A percentile compares a stretch with the other conserved stretches of the same genome.
phyloP scores from a whole-genome alignment of 768 basidiomycete species.

The Hysterangium stoloniferum region DNA sequence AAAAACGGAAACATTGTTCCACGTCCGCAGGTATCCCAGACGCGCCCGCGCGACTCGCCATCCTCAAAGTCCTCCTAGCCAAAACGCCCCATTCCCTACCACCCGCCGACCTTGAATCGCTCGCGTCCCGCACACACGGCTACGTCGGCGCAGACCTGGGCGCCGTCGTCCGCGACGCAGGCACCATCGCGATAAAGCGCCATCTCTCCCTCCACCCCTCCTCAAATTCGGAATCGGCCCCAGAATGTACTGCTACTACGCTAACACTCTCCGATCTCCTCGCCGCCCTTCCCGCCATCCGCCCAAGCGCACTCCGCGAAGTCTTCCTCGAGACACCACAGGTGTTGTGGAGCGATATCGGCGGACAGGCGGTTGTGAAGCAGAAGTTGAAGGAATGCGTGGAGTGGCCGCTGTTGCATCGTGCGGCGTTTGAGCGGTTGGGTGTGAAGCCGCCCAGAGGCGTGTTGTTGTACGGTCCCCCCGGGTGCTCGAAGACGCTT shows the following conservation, averaged over 20 bases:
- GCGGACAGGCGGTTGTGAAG: slow-evolving; percentile 76
- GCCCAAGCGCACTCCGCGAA: slow-evolving; percentile 92
- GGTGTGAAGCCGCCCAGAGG: slow-evolving; percentile 88
- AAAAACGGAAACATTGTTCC: slow-evolving; percentile 4
- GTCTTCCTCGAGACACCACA: slow-evolving; percentile 82
- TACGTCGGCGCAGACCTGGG: slow-evolving; percentile 96
- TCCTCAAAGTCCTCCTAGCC: slow-evolving; percentile 75
- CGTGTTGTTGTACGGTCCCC: slow-evolving; percentile 88
- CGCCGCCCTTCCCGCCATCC: slow-evolving; percentile 64
- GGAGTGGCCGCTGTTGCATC: slow-evolving; percentile 91
- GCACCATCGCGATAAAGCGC: slow-evolving; percentile 84
- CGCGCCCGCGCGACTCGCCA: slow-evolving; percentile 73
- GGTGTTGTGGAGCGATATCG: slow-evolving; percentile 81
- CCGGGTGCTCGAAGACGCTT: slow-evolving; percentile 96
- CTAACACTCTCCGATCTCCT: slow-evolving; percentile 58
- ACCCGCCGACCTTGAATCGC: slow-evolving; percentile 45
- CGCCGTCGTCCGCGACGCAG: slow-evolving; percentile 88
- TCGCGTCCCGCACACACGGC: slow-evolving; percentile 82
- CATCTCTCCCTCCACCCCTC: slow-evolving; percentile 45
- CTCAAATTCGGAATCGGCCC: slow-evolving; percentile 14
- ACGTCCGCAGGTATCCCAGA: slow-evolving; percentile 86
- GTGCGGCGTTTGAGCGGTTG: slow-evolving; percentile 77
- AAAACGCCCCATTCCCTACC: slow-evolving; percentile 74
- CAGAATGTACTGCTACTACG: slow-evolving; percentile 27
- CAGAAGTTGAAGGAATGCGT: slow-evolving; percentile 84